A percentile compares a stretch with the other conserved stretches of the same genome.
Evolutionary conservation across 2,329 filamentous ascomycete species (phyloP).

Genomic region (Alternaria dauci): DNA sequence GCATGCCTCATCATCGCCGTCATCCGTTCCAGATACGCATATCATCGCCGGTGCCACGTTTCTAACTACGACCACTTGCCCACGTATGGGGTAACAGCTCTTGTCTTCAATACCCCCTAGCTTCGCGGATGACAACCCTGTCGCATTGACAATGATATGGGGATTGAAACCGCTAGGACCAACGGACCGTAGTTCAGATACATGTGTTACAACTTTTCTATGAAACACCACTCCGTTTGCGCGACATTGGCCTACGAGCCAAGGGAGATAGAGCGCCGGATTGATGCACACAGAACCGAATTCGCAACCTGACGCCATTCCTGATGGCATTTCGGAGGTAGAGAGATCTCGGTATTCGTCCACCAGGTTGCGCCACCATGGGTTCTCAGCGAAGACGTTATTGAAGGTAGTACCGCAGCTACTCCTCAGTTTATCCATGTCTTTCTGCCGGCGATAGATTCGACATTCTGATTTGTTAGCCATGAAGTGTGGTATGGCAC

Average conservation of each 20-base stretch:
- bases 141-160: slow-evolving; percentile 82
- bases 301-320: slow-evolving; percentile 72
- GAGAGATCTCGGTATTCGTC: slow-evolving; percentile 51
- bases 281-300: slow-evolving; percentile 93
- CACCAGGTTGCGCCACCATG: slow-evolving; percentile 65
- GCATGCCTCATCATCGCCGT: slow-evolving; percentile 72
- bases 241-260: slow-evolving; percentile 80
- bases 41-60: slow-evolving; percentile 78
- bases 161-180: slow-evolving; percentile 64
- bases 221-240: slow-evolving; percentile 70
- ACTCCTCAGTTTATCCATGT: slow-evolving; percentile 55
- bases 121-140: slow-evolving; percentile 75
- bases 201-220: slow-evolving; percentile 62
- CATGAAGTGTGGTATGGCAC: background rate
- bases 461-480: background rate
- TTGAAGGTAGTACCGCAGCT: slow-evolving; percentile 59
- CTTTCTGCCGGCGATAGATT: slow-evolving; percentile 2
- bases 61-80: slow-evolving; percentile 82
- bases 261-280: slow-evolving; percentile 83
- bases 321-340: slow-evolving; percentile 62
- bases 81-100: slow-evolving; percentile 76
- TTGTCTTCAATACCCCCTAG: slow-evolving; percentile 82
- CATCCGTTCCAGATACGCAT: slow-evolving; percentile 73
- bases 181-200: slow-evolving; percentile 70
- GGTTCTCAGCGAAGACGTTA: slow-evolving; percentile 51